Evolutionary conservation across 148 eudicot genomes (phyloP), one percentile per base, ranked within the genome.

Genomic region (Diospyros kaki): DNA sequence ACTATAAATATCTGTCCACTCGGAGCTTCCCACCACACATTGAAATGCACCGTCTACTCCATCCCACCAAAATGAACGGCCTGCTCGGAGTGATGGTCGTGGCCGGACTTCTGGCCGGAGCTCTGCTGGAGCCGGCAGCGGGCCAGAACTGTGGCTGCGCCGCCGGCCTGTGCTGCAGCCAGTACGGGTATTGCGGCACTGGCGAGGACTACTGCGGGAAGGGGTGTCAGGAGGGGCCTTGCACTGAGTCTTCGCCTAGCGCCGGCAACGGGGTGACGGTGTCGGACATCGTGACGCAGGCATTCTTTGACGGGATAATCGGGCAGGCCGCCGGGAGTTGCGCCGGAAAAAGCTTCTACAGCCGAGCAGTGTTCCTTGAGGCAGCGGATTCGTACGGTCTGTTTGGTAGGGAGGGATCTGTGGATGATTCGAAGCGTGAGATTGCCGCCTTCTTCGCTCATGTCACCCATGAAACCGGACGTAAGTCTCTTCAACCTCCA

Each of bases 371-470:
- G 0, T 90, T 90, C 64, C 83, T 90, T 63, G 66, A 78, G 13
- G 90, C 88, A 12, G 14, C 69, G 5, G 62, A 73, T 15, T 62
- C 76, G 11, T 82, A 28, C 28, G 28, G 28, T 28, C 28, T 28
- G 28, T 91, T 91, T 54, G 93, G 93, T 2, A 84, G 83, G 43
- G 69, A 61, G 6, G 92, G 89, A 0, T 78, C 90, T 0, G 64
- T 43, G 3, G 88, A 84, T 45, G 89, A 80, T 62, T 78, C 82
- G 18, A 86, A 78, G 83, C 86, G 84, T 18, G 93, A 89, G 77
- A 81, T 89, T 6, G 96, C 96, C 0, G 96, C 96, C 12, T 87
- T 87, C 77, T 91, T 91, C 41, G 96, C 92, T 4, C 96, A 91
- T 77, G 86, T 80, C 38, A 76, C 92, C 0, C 92, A 91, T 82